Base-by-base conservation (phyloP, 106 monocot genomes). In the Dendrobium huoshanense region DNA sequence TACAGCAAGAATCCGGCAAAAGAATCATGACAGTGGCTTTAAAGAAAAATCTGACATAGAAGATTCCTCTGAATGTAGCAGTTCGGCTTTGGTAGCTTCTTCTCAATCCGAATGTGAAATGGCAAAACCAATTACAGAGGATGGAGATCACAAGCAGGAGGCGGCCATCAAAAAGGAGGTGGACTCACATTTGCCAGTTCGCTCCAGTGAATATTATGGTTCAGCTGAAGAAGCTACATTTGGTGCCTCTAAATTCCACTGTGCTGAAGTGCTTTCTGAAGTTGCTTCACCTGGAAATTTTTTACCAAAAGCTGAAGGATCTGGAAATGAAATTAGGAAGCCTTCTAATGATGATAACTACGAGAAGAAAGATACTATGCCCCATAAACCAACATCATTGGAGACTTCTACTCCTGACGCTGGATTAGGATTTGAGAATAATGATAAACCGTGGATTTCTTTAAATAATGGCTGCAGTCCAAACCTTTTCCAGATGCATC, bases 61-160 rank as follows among this genome's bases (percentile, higher is more conserved):
- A 68, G 82, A 88, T 61, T 87, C 82, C 68, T 91, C 93, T 77
- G 91, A 91, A 75, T 87, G 81, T 74, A 88, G 89, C 74, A 81
- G 77, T 27, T 83, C 89, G 55, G 80, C 80, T 80, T 72, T 80
- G 58, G 77, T 79, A n/a, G 47, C 78, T 78, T 88, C 81, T 45
- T 88, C 86, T 25, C 83, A 84, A 70, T 82, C 89, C 43, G 90
- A 90, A 74, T 78, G 81, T 75, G 80, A 87, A 77, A 80, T 85
- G 18, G 75, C 80, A 59, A 78, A 83, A 61, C 42, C 79, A 55
- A 65, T 67, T 67, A 58, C 49, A 29, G 43, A 40, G 68, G 29
- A 20, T 68, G 70, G 83, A 81, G 84, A 92, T 37, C 65, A 83
- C 40, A 88, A 78, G 43, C 24, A 49, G 41, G 85, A 75, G 55